A percentile compares a stretch with the other conserved stretches of the same genome.
Conservation (phyloP, 2,329 filamentous ascomycete species). For the Colletotrichum sidae region DNA sequence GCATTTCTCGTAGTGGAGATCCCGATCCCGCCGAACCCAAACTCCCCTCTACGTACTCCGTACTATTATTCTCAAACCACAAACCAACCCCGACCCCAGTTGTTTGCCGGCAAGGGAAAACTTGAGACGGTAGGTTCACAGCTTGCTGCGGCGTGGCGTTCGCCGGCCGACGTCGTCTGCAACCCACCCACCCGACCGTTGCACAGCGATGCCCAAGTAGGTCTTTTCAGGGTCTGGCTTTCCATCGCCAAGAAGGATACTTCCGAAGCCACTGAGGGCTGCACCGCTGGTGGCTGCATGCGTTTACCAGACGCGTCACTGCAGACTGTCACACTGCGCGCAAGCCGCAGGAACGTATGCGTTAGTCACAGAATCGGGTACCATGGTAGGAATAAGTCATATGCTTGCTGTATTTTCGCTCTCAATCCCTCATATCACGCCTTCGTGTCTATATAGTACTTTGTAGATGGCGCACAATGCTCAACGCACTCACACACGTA, state of each 20-base stretch:
- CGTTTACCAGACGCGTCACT: neutral
- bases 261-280: constrained; percentile 13
- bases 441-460: constrained; percentile 32
- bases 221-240: constrained; percentile 1
- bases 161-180: neutral
- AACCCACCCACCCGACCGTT: neutral
- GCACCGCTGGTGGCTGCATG: neutral
- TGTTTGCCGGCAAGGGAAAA: neutral
- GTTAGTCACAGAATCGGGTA: neutral
- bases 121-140: constrained; percentile 4
- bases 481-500: constrained; percentile 23
- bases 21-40: neutral
- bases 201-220: no score
- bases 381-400: constrained; percentile 2
- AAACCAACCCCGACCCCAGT: neutral
- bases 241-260: constrained; percentile 23
- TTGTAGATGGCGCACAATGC: constrained; percentile 35
- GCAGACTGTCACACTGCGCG: no score
- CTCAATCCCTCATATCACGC: constrained; percentile 27
- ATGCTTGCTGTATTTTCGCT: constrained; percentile 31
- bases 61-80: neutral
- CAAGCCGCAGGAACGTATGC: neutral
- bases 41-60: neutral
- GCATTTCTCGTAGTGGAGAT: constrained; percentile 24
- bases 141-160: neutral